Evolutionary conservation across 1,284 basidiomycete species (phyloP), one percentile per base, ranked within the genome.

Genomic region (Mycena sp.): DNA sequence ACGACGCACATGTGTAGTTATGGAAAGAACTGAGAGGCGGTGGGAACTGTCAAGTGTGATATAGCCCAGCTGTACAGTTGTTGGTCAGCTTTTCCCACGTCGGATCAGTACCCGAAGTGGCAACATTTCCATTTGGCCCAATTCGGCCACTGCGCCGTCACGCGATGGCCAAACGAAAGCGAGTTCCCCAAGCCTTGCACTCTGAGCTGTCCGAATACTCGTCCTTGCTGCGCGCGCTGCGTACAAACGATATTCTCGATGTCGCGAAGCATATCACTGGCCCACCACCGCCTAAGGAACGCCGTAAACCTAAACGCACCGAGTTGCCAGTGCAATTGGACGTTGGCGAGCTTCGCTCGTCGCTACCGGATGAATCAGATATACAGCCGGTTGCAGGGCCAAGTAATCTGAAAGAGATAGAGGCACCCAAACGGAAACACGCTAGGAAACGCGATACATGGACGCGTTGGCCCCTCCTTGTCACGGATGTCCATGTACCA

Each of bases 401-500:
- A 19, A 46, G 21, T 37, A 25, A 6, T 9, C 52, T 21, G n/a
- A n/a, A n/a, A n/a, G n/a, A n/a, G n/a, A n/a, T n/a, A n/a, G n/a
- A n/a, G n/a, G n/a, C n/a, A n/a, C n/a, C n/a, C n/a, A n/a, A n/a
- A n/a, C 45, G 14, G 45, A 61, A 72, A 63, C 57, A 65, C 58
- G 30, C 63, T 30, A 29, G 52, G 40, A 71, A 75, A 62, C 74
- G 78, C 40, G 79, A 87, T 65, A 78, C 75, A 6, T 89, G 87
- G 88, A 89, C 87, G 1, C 82, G 87, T 19, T 91, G 89, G 89
- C 89, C 89, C 5, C 80, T 89, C 29, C 80, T 84, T 10, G 67
- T 79, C 3, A 78, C 80, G n/a, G 87, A 90, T 63, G 80, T 89
- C 2, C 77, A 80, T 38, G 74, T 80, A 10, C 87, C 89, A 0